A percentile compares a stretch with the other conserved stretches of the same genome.
Conservation (phyloP, 495 filamentous ascomycete species). For the Aspergillus asperescens region DNA sequence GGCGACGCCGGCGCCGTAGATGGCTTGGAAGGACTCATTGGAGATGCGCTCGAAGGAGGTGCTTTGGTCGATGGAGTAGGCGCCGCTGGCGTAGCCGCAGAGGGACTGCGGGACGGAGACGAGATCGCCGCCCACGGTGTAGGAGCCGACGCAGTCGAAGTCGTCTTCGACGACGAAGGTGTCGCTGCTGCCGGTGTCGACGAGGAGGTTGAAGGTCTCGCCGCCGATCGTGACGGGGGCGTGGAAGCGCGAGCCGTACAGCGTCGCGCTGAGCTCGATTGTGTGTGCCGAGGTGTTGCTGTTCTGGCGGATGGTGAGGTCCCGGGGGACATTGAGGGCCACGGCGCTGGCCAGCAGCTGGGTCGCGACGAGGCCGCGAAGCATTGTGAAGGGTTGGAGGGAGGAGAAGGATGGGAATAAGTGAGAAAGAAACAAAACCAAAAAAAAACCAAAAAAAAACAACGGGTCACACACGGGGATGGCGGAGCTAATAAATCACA, state of each 20-base stretch:
- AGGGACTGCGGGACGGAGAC: slow-evolving; percentile 1
- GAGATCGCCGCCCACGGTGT: slow-evolving; percentile 9
- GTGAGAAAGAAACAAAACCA: no score
- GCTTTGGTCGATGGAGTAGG: not conserved
- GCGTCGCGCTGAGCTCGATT: not conserved
- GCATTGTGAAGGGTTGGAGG: not conserved
- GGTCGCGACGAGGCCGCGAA: not conserved
- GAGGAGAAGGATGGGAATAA: not conserved
- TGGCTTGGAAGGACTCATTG: slow-evolving; percentile 51
- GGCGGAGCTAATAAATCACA: not conserved
- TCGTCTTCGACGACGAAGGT: slow-evolving; percentile 49
- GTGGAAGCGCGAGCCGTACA: slow-evolving; percentile 23
- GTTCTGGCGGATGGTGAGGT: not conserved
- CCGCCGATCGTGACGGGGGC: slow-evolving; percentile 19
- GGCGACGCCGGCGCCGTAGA: slow-evolving; percentile 54
- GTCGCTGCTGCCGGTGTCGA: slow-evolving; percentile 62
- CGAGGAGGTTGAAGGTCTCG: slow-evolving; percentile 42
- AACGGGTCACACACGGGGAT: not conserved
- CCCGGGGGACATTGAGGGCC: not conserved
- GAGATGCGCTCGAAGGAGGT: slow-evolving; percentile 37
- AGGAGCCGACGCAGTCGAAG: slow-evolving; percentile 43
- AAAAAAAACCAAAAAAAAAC: no score
- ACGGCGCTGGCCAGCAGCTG: not conserved
- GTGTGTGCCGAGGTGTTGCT: not conserved
- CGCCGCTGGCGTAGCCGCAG: slow-evolving; percentile 35